A percentile compares a stretch with the other conserved stretches of the same genome.
phyloP scores from a whole-genome alignment of 2,329 filamentous ascomycete species.

The Aureobasidium namibiae region DNA sequence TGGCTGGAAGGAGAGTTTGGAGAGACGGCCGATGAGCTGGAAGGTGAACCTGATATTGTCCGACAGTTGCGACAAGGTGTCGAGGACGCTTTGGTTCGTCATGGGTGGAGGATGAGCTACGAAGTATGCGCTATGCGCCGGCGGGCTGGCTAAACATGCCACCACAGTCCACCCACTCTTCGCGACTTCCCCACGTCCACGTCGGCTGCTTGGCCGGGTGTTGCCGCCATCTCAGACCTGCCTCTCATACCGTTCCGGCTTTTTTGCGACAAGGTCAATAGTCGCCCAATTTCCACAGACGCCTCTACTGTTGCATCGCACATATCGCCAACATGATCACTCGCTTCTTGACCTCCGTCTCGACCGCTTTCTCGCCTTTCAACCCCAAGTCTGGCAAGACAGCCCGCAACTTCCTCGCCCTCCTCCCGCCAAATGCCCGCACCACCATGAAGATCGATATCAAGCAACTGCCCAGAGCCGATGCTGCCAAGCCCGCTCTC shows the following conservation, averaged over 20 bases:
- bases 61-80: conserved; percentile 35
- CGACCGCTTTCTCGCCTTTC: conserved; percentile 89
- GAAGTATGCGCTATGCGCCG: not conserved
- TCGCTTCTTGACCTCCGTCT: conserved; percentile 76
- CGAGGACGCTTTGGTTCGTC: conserved; percentile 1
- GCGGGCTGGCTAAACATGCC: not conserved
- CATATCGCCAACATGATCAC: conserved; percentile 60
- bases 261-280: not conserved
- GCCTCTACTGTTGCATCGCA: not conserved
- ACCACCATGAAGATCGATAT: conserved; percentile 68
- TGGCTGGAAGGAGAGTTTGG: conserved; percentile 52
- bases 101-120: not conserved
- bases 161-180: not conserved
- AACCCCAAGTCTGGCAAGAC: conserved; percentile 62
- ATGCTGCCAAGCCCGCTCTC: conserved; percentile 57
- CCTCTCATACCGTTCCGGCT: not conserved
- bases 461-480: conserved; percentile 59
- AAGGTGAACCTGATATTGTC: conserved; percentile 46
- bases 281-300: not conserved
- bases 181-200: too few relatives aligned
- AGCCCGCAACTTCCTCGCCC: conserved; percentile 78
- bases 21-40: conserved; percentile 48
- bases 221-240: not conserved
- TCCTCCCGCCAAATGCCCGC: conserved; percentile 73
- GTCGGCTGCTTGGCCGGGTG: not conserved